These are phyloP conservation scores for Parasitella parasitica DNA, from an alignment of 371 early-diverging fungal genomes.

Conservation along the genomic window DNA sequence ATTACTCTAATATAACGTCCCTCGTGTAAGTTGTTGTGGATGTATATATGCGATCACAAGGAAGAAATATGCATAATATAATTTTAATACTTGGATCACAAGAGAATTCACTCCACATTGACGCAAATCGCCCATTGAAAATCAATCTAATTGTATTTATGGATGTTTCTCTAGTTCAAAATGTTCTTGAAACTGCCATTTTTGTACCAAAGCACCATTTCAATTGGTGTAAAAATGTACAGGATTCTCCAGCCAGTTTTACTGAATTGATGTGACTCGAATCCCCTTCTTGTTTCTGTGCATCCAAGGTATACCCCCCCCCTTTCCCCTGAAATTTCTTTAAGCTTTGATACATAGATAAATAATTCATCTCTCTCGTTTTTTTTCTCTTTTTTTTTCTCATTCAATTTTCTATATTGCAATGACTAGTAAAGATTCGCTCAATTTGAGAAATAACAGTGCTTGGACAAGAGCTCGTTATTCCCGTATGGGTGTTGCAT, in stretches of 20 bases:
- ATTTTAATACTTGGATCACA: not conserved
- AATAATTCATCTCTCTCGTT: not conserved
- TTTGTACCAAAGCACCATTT: not conserved
- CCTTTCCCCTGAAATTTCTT: not conserved
- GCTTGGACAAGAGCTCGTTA: slow-evolving; percentile 45
- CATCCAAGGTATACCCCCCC: not conserved
- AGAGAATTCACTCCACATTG: not conserved
- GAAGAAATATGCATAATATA: not conserved
- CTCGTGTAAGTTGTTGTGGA: too few species aligned
- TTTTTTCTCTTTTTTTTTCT: not conserved
- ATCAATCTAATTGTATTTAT: not conserved
- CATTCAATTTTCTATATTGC: not conserved
- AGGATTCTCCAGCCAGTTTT: not conserved
- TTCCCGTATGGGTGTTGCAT: slow-evolving; percentile 49
- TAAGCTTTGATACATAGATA: not conserved
- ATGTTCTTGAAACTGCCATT: not conserved
- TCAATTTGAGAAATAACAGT: not conserved
- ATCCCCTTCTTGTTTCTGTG: not conserved
- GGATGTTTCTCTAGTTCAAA: not conserved
- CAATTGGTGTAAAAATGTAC: not conserved
- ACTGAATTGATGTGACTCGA: not conserved
- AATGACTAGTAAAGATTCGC: not conserved
- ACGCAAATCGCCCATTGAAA: not conserved
- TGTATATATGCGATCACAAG: not conserved
- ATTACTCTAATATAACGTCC: too few species aligned